Evolutionary conservation across 306 rosid species (phyloP).

Genomic region (Dalbergia cultrata): DNA sequence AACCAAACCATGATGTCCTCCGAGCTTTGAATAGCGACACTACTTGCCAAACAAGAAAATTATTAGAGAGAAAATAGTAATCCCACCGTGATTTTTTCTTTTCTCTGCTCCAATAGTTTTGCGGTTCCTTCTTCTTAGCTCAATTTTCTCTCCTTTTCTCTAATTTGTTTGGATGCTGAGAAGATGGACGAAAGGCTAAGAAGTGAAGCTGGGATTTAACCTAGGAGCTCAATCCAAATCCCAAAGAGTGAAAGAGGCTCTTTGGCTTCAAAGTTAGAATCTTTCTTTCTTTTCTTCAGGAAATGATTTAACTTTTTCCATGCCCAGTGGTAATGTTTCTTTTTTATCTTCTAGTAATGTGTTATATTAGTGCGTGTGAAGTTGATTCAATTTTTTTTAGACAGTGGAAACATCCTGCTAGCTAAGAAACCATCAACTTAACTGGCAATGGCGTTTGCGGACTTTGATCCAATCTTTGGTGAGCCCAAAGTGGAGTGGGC

Average conservation of each 20-base stretch:
- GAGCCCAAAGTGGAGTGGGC: constrained; percentile 65
- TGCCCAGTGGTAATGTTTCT: not conserved
- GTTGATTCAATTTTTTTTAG: constrained; percentile 15
- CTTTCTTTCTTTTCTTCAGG: constrained; percentile 8
- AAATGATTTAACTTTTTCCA: not conserved
- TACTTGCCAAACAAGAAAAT: not conserved
- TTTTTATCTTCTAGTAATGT: not conserved
- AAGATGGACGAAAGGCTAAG: not conserved
- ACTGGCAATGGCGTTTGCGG: constrained; percentile 65
- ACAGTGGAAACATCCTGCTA: not conserved
- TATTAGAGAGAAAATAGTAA: not conserved
- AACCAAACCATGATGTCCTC: not conserved
- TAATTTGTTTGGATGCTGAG: constrained; percentile 11
- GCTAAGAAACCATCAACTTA: constrained; percentile 18
- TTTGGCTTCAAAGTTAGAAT: not conserved
- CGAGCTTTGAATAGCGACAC: not conserved
- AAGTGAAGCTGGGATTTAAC: not conserved
- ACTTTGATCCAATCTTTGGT: constrained; percentile 70
- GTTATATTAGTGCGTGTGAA: not conserved
- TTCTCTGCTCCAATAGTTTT: not conserved
- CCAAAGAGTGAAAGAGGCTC: not conserved
- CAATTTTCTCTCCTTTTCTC: not conserved
- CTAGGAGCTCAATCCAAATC: not conserved
- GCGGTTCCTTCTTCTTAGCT: not conserved
- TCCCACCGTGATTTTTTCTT: no score